These are phyloP conservation scores for Tulasnella sp. DNA, from an alignment of 768 basidiomycete species.

Conservation along the genomic window DNA sequence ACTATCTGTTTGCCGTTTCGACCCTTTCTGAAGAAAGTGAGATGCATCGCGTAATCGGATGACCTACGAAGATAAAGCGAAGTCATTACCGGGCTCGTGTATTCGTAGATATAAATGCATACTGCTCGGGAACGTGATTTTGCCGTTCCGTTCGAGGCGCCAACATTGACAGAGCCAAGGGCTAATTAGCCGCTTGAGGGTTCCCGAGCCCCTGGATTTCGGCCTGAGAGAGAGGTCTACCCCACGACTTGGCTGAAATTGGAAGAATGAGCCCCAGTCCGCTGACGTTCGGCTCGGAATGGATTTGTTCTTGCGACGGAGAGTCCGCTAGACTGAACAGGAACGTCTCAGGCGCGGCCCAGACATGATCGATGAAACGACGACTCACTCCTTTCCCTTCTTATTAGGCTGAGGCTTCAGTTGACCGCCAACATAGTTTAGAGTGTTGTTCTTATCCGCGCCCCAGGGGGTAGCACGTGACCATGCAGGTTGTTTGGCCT, in stretches of 20 bases:
- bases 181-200: no score
- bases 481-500: no score
- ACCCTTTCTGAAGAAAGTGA: neutral
- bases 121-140: no score
- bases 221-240: no score
- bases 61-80: no score
- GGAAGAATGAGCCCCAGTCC: neutral
- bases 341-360: neutral
- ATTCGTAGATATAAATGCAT: no score
- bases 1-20: neutral
- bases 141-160: no score
- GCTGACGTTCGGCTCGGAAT: neutral
- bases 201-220: no score
- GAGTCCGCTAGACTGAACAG: neutral
- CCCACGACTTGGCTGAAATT: neutral
- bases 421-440: neutral
- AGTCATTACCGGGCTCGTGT: no score
- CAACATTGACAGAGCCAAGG: no score
- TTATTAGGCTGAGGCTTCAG: neutral
- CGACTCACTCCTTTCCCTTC: neutral
- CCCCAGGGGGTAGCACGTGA: no score
- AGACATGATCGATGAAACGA: neutral
- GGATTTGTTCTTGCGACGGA: neutral
- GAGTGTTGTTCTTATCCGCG: no score
- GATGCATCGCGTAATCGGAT: neutral